Conservation (phyloP, 2,329 filamentous ascomycete genomes). For the Aspergillus caelatus region DNA sequence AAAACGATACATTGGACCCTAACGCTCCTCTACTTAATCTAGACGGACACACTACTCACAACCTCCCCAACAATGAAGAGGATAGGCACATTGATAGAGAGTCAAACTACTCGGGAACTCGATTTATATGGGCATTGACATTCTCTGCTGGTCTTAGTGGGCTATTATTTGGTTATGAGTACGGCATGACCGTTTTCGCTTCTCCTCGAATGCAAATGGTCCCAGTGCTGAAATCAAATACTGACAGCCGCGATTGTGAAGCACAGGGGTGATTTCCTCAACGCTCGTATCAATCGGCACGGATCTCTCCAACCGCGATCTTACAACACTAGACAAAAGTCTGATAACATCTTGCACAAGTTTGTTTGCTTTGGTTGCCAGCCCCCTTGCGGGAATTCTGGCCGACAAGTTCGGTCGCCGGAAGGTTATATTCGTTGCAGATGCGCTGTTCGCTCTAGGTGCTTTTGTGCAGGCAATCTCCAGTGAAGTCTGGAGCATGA, state of each 20-base stretch:
- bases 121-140: constrained; percentile 60
- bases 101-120: constrained; percentile 30
- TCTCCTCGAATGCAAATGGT: not conserved
- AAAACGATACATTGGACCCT: constrained; percentile 24
- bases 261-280: constrained; percentile 64
- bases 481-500: constrained; percentile 48
- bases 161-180: constrained; percentile 65
- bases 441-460: constrained; percentile 49
- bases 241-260: constrained; percentile 30
- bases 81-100: constrained; percentile 11
- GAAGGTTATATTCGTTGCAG: constrained; percentile 50
- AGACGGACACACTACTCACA: constrained; percentile 13
- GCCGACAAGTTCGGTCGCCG: constrained; percentile 54
- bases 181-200: constrained; percentile 18
- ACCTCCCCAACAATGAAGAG: constrained; percentile 10
- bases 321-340: constrained; percentile 60
- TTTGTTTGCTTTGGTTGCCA: constrained; percentile 59
- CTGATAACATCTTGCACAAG: constrained; percentile 62
- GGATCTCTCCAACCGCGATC: constrained; percentile 53
- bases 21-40: constrained; percentile 36
- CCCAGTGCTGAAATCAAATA: not conserved
- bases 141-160: constrained; percentile 61
- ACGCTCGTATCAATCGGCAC: constrained; percentile 60
- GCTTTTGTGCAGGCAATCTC: constrained; percentile 47
- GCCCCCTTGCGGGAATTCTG: constrained; percentile 56